Evolutionary conservation across 768 basidiomycete species (phyloP).

Genomic region (Hemileccinum rubropunctum): DNA sequence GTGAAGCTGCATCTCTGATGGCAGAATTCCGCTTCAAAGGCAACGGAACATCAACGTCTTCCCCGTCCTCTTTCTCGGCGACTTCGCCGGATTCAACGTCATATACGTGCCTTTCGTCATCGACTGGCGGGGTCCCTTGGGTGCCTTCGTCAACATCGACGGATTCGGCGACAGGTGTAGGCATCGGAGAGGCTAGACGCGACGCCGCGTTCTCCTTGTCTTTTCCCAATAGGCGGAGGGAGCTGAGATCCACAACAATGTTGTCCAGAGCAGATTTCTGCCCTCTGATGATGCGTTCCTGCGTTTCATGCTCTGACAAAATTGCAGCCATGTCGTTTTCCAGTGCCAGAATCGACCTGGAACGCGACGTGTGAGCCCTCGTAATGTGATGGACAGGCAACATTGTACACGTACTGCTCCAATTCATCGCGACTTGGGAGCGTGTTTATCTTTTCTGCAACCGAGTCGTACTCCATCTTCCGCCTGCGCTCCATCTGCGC

Average conservation of each 20-base stretch:
- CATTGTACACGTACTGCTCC: constrained; percentile 55
- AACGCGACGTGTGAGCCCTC: constrained; percentile 1
- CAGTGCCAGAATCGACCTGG: constrained; percentile 62
- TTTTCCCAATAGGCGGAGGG: constrained; percentile 66
- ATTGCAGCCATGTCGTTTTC: constrained; percentile 82
- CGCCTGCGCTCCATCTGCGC: constrained; percentile 71
- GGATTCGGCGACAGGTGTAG: constrained; percentile 49
- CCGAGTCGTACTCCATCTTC: constrained; percentile 84
- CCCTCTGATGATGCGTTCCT: constrained; percentile 59
- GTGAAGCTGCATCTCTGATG: constrained; percentile 34
- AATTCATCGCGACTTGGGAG: constrained; percentile 75
- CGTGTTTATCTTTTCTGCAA: constrained; percentile 80
- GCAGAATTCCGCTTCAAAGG: constrained; percentile 31
- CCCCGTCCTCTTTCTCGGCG: constrained; percentile 36
- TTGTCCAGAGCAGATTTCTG: constrained; percentile 67
- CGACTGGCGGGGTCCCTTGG: constrained; percentile 20
- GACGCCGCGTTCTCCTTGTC: constrained; percentile 52
- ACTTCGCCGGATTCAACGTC: constrained; percentile 44
- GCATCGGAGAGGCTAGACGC: constrained; percentile 36
- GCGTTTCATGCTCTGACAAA: constrained; percentile 68
- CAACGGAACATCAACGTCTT: constrained; percentile 30
- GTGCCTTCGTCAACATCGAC: constrained; percentile 24
- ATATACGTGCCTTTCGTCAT: constrained; percentile 37
- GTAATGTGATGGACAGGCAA: background rate
- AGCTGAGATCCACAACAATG: constrained; percentile 60